Evolutionary conservation across 495 filamentous ascomycete species (phyloP).

Genomic region (Lentithecium fluviatile): DNA sequence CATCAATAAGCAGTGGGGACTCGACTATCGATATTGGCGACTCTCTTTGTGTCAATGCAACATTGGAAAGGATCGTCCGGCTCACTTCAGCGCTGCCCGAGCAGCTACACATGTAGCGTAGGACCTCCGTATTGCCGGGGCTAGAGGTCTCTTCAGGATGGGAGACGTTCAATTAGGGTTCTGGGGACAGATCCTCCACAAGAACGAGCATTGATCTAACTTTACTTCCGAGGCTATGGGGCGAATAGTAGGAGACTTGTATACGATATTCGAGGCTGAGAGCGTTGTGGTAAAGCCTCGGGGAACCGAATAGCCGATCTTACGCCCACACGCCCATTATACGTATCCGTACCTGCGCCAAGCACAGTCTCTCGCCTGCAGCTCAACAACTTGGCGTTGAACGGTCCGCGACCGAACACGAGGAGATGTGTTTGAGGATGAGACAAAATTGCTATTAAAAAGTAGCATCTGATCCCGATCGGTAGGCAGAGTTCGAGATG

Average conservation of each 20-base stretch:
- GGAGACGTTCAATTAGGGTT: no score
- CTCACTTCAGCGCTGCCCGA: no score
- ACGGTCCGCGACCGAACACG: not conserved
- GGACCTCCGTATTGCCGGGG: no score
- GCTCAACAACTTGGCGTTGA: not conserved
- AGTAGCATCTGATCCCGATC: slow-evolving; percentile 7
- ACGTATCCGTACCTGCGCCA: slow-evolving; percentile 19
- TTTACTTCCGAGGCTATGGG: not conserved
- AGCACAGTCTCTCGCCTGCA: not conserved
- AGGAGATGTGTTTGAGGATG: slow-evolving; percentile 25
- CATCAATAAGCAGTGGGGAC: slow-evolving; percentile 6
- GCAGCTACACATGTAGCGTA: no score
- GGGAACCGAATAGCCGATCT: slow-evolving; percentile 23
- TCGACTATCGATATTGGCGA: not conserved
- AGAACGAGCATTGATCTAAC: no score
- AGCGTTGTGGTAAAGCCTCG: slow-evolving; percentile 26
- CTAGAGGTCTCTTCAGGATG: no score
- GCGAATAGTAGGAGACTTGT: not conserved
- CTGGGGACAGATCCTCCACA: no score
- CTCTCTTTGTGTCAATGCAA: not conserved
- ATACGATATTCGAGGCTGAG: slow-evolving; percentile 1
- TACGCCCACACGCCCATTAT: slow-evolving; percentile 9
- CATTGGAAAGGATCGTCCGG: no score
- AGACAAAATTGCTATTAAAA: slow-evolving; percentile 15
- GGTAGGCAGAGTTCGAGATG: not conserved